phyloP scores from a whole-genome alignment of 495 filamentous ascomycete species.

The Cetradonia linearis region DNA sequence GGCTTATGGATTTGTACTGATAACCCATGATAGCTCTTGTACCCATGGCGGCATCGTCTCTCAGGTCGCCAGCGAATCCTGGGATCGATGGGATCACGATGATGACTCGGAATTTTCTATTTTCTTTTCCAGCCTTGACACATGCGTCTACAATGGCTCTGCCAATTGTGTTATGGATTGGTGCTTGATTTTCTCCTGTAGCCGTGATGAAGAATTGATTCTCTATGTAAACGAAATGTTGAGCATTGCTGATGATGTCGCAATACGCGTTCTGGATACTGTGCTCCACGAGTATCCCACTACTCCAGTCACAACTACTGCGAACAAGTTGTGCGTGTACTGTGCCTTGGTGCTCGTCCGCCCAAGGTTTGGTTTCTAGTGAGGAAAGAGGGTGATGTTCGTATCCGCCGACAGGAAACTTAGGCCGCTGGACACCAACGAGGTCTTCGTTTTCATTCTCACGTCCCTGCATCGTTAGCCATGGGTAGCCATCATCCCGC shows the following conservation, averaged over 20 bases:
- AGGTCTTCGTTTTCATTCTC: slow-evolving; percentile 70
- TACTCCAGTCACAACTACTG: slow-evolving; percentile 90
- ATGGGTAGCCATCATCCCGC: slow-evolving; percentile 65
- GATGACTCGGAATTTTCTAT: slow-evolving; percentile 83
- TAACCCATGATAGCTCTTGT: slow-evolving; percentile 97
- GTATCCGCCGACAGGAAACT: slow-evolving; percentile 78
- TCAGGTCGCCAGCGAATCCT: slow-evolving; percentile 84
- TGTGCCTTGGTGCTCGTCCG: slow-evolving; percentile 51
- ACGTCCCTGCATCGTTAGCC: slow-evolving; percentile 74
- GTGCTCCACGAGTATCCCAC: slow-evolving; percentile 78
- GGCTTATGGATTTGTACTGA: slow-evolving; percentile 90
- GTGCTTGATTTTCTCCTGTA: slow-evolving; percentile 61
- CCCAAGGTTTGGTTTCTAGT: slow-evolving; percentile 40
- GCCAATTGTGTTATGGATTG: slow-evolving; percentile 81
- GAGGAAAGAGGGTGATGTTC: slow-evolving; percentile 66
- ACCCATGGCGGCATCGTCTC: slow-evolving; percentile 70
- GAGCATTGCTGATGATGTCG: slow-evolving; percentile 66
- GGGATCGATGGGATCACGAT: slow-evolving; percentile 83
- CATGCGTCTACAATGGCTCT: slow-evolving; percentile 82
- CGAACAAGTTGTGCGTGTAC: slow-evolving; percentile 75
- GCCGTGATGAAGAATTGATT: slow-evolving; percentile 99
- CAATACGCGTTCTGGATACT: slow-evolving; percentile 89
- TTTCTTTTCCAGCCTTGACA: slow-evolving; percentile 69
- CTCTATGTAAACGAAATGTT: slow-evolving; percentile 89
- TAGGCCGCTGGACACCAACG: slow-evolving; percentile 75